Percentiles rank a stretch among this genome's conserved stretches.
These are phyloP conservation scores for Pseudozyma pruni DNA, from an alignment of 1,284 basidiomycete genomes.

Conservation along the genomic window DNA sequence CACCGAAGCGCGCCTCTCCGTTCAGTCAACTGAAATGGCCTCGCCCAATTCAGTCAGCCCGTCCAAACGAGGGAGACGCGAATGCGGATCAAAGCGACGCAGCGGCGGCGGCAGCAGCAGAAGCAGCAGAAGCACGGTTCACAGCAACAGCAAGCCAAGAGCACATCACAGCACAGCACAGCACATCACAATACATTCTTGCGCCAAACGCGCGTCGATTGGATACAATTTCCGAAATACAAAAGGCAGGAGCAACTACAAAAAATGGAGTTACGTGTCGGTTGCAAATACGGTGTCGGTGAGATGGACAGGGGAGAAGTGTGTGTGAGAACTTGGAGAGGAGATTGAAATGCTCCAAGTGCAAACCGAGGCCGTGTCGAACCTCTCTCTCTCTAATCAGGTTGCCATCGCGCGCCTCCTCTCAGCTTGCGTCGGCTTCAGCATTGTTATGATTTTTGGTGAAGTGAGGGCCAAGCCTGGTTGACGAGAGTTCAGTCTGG, in stretches of 20 bases:
- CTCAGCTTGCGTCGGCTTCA: too few relatives aligned
- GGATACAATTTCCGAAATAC: constrained; percentile 1
- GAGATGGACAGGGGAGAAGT: constrained; percentile 5
- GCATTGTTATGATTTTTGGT: too few relatives aligned
- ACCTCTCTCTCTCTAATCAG: too few relatives aligned
- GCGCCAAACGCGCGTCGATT: neutral
- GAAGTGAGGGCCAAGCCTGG: too few relatives aligned
- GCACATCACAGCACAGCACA: constrained; percentile 12
- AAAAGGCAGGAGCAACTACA: neutral
- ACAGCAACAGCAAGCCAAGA: neutral
- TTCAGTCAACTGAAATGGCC: neutral
- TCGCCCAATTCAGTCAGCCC: neutral
- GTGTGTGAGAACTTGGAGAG: too few relatives aligned
- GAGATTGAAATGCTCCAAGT: too few relatives aligned
- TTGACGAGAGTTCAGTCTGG: too few relatives aligned
- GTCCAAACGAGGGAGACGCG: constrained; percentile 1
- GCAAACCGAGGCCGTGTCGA: too few relatives aligned
- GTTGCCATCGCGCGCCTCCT: too few relatives aligned
- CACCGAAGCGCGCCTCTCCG: neutral
- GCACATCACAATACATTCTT: neutral
- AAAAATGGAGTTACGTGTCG: neutral
- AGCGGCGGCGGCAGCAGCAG: neutral
- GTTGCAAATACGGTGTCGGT: constrained; percentile 1
- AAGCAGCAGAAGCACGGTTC: constrained; percentile 11
- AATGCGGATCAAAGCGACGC: constrained; percentile 3